These are phyloP conservation scores for Athelia sp. DNA, from an alignment of 1,284 basidiomycete species.

Conservation along the genomic window DNA sequence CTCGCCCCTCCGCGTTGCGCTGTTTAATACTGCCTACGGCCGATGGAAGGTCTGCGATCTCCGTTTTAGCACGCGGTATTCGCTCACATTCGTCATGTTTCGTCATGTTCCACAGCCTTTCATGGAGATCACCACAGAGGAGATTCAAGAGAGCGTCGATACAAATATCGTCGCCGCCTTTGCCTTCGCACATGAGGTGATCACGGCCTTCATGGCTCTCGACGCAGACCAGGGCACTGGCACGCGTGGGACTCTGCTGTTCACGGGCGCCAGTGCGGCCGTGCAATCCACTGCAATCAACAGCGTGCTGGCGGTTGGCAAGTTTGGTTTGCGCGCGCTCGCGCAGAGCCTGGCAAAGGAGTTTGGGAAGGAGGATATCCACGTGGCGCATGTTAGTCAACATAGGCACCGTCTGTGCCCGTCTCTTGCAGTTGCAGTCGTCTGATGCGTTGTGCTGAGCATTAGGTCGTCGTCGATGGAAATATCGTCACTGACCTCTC, in stretches of 20 bases:
- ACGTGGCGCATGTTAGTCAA: conserved; percentile 63
- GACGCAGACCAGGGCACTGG: conserved; percentile 36
- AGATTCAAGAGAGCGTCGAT: conserved; percentile 44
- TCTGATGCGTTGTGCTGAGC: not conserved
- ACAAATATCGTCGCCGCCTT: conserved; percentile 60
- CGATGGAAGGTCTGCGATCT: conserved; percentile 41
- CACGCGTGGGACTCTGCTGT: conserved; percentile 63
- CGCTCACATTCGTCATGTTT: no score
- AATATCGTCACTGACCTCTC: conserved; percentile 46
- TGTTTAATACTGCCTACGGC: conserved; percentile 60
- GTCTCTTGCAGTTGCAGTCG: not conserved
- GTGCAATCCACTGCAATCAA: conserved; percentile 61
- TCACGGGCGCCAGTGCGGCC: conserved; percentile 75
- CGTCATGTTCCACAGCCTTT: conserved; percentile 44
- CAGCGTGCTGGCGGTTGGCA: conserved; percentile 65
- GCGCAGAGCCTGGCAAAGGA: conserved; percentile 77
- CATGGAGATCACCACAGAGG: conserved; percentile 58
- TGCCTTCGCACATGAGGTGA: conserved; percentile 61
- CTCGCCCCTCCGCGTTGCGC: conserved; percentile 53
- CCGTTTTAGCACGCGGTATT: no score
- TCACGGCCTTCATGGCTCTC: conserved; percentile 61
- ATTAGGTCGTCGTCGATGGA: conserved; percentile 54
- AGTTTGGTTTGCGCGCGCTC: conserved; percentile 61
- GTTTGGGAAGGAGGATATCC: conserved; percentile 75
- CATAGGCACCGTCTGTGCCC: no score